Conservation (phyloP, 2,329 filamentous ascomycete species). For the Exophiala bonariae region DNA sequence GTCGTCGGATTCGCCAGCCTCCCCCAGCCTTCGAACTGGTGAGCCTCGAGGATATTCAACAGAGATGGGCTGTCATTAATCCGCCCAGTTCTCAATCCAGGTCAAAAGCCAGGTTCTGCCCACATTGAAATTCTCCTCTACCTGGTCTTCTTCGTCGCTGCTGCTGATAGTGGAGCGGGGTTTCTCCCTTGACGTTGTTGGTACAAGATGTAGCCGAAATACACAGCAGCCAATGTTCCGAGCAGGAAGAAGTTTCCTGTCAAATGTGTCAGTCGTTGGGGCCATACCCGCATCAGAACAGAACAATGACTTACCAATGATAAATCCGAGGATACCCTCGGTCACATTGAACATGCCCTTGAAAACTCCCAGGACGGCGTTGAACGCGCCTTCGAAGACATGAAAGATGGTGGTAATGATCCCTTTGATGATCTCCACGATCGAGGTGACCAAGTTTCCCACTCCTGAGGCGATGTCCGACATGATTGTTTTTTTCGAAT, state of each 20-base stretch:
- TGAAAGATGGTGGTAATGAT: conserved; percentile 15
- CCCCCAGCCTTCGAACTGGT: too few species aligned
- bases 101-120: too few species aligned
- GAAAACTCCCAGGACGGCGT: conserved; percentile 22
- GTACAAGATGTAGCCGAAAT: conserved; percentile 22
- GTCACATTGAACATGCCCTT: conserved; percentile 22
- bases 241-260: conserved; percentile 24
- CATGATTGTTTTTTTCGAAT: conserved; percentile 17
- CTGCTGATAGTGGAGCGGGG: conserved; percentile 20
- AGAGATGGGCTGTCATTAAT: too few species aligned
- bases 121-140: too few species aligned
- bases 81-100: too few species aligned
- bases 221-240: conserved; percentile 16
- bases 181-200: conserved; percentile 24
- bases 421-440: conserved; percentile 23
- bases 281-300: background rate
- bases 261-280: conserved; percentile 3
- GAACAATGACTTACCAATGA: conserved; percentile 15
- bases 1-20: too few species aligned
- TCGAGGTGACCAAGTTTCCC: conserved; percentile 17
- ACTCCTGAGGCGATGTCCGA: conserved; percentile 21
- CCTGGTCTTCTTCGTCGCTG: conserved; percentile 11
- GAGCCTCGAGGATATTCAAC: too few species aligned
- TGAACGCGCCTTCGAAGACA: conserved; percentile 18
- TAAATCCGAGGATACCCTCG: conserved; percentile 21